Evolutionary conservation across 306 rosid species (phyloP).

Genomic region (Cicer pinnatifidum): DNA sequence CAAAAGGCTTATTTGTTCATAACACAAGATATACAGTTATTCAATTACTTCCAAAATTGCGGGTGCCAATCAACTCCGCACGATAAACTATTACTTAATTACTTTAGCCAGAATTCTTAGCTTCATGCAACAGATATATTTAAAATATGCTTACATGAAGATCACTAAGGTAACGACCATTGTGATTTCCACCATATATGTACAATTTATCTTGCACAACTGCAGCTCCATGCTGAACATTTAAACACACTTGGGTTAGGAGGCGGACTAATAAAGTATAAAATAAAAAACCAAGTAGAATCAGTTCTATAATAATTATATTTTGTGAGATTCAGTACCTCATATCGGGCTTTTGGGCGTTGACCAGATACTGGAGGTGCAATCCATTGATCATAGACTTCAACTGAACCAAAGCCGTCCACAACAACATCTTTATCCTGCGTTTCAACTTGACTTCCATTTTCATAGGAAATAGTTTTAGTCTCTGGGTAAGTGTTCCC

Average conservation of each 20-base stretch:
- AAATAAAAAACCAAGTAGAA: conserved; percentile 13
- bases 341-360: conserved; percentile 84
- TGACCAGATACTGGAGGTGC: conserved; percentile 75
- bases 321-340: conserved; percentile 57
- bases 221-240: conserved; percentile 89
- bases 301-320: conserved; percentile 35
- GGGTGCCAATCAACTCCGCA: conserved; percentile 23
- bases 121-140: conserved; percentile 28
- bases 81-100: conserved; percentile 3
- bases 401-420: conserved; percentile 72
- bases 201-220: conserved; percentile 87
- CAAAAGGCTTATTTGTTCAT: background rate
- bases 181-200: conserved; percentile 95
- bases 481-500: conserved; percentile 75
- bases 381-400: conserved; percentile 83
- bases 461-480: conserved; percentile 71
- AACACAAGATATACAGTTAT: conserved; percentile 5
- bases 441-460: conserved; percentile 67
- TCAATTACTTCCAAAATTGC: conserved; percentile 18
- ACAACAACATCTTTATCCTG: conserved; percentile 78
- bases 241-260: conserved; percentile 45
- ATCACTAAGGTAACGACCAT: conserved; percentile 95
- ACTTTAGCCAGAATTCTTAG: conserved; percentile 12
- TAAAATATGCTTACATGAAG: conserved; percentile 68
- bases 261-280: conserved; percentile 20